phyloP scores from a whole-genome alignment of 148 eudicot species.

The Diospyros lotus region DNA sequence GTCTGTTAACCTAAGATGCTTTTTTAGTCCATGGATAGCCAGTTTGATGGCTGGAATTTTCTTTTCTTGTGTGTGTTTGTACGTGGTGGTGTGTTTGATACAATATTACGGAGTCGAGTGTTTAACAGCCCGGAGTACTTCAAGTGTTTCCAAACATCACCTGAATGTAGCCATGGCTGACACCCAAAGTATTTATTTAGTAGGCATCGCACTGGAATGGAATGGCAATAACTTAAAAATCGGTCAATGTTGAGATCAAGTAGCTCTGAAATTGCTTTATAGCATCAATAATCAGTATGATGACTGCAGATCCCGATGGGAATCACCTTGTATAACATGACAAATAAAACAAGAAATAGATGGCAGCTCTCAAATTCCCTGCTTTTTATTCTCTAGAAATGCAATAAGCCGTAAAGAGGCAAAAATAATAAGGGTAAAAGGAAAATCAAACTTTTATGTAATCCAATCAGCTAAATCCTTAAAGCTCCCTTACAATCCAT shows the following conservation, averaged over 20 bases:
- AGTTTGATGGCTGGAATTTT: too few relatives aligned
- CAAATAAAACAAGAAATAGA: background rate
- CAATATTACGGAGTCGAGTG: too few relatives aligned
- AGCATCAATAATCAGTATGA: background rate
- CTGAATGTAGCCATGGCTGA: too few relatives aligned
- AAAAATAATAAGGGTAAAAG: background rate
- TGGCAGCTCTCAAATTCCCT: constrained; percentile 5
- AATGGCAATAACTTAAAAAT: too few relatives aligned
- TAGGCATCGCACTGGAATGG: too few relatives aligned
- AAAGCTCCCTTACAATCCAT: constrained; percentile 10
- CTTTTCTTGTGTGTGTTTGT: too few relatives aligned
- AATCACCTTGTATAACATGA: background rate
- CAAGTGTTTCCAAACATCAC: too few relatives aligned
- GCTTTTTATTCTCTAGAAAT: constrained; percentile 6
- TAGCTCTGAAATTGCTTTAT: background rate
- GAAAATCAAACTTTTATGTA: background rate
- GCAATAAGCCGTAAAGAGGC: constrained; percentile 12
- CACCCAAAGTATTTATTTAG: too few relatives aligned
- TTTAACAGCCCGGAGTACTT: too few relatives aligned
- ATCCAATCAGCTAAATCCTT: constrained; percentile 7
- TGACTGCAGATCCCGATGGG: background rate
- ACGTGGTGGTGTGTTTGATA: too few relatives aligned
- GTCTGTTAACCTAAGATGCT: too few relatives aligned
- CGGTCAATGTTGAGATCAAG: background rate
- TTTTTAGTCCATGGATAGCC: too few relatives aligned